Base-by-base conservation (phyloP, 2,329 filamentous ascomycete species). In the Cytospora piceicola region DNA sequence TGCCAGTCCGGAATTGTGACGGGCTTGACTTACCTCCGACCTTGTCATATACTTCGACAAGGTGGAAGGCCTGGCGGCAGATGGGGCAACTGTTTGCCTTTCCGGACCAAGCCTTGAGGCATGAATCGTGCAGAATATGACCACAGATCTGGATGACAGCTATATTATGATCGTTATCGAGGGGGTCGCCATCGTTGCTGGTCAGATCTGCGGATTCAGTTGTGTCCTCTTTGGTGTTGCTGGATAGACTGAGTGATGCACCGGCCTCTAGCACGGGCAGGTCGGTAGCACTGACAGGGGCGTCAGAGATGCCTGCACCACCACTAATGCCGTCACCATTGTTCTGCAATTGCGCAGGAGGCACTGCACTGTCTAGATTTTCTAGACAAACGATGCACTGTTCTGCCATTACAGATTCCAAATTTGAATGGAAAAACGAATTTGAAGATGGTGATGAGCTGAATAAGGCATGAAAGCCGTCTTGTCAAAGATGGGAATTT, bases 71-170 rank as follows among this genome's bases (percentile, higher is more conserved):
- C 73, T 92, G 91, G 71, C 95, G 91, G 79, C 95, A 99, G 77
- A 99, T 97, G 55, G 95, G 95, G 78, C 95, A 99, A 76, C 94
- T 97, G 79, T 98, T 99, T 69, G 95, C 94, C 77, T 96, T 91
- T 79, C 96, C 92, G 55, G 94, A 93, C 95, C 95, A 99, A 71
- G 93, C 92, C 72, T 91, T 90, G 71, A 99, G 85, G 78, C 95
- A 99, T 61, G 90, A 88, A 80, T 99, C 90, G 80, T 99, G 95
- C 72, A 99, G 83, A 72, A 94, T 86, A 82, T 99, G 96, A 66
- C 92, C 91, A 78, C 95, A 99, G 56, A 93, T 90, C 67, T 88
- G 82, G 58, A 90, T 85, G 63, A 84, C 78, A 51, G 88, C 87
- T 68, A 89, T 82, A 66, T 80, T 77, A 70, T 81, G 77, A 71